Conservation (phyloP, 2,329 filamentous ascomycete genomes). For the Cytospora paraplurivora region DNA sequence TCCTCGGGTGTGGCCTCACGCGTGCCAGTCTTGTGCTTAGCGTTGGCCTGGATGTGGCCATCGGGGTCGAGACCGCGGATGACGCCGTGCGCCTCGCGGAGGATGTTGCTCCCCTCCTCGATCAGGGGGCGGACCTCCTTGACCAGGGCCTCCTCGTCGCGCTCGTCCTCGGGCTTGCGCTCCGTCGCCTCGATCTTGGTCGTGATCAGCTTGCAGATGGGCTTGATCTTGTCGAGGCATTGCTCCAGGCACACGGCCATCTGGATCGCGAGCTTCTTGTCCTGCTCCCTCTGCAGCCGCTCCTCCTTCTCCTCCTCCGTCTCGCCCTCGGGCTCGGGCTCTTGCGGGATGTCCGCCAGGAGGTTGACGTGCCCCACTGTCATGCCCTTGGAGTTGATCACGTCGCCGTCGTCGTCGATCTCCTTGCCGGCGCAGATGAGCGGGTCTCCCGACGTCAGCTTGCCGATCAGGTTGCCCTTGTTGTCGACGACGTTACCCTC, state of each 20-base stretch:
- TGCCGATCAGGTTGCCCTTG: slow-evolving; percentile 64
- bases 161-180: slow-evolving; percentile 78
- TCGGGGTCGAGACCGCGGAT: slow-evolving; percentile 89
- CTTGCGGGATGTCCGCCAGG: slow-evolving; percentile 58
- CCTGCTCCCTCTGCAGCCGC: slow-evolving; percentile 61
- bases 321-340: slow-evolving; percentile 53
- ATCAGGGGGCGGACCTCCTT: slow-evolving; percentile 84
- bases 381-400: slow-evolving; percentile 68
- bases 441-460: slow-evolving; percentile 68
- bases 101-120: slow-evolving; percentile 79
- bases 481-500: slow-evolving; percentile 62
- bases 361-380: slow-evolving; percentile 69
- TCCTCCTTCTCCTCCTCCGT: slow-evolving; percentile 61
- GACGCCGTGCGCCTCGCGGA: slow-evolving; percentile 83
- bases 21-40: slow-evolving; percentile 76
- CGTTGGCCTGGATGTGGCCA: slow-evolving; percentile 79
- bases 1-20: slow-evolving; percentile 82
- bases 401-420: slow-evolving; percentile 71
- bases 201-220: slow-evolving; percentile 83
- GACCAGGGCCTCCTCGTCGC: slow-evolving; percentile 88
- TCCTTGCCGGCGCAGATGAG: slow-evolving; percentile 67
- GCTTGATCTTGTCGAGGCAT: slow-evolving; percentile 80
- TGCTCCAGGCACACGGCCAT: slow-evolving; percentile 74
- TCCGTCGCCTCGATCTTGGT: slow-evolving; percentile 82
- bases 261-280: slow-evolving; percentile 75